Conservation (phyloP, 495 filamentous ascomycete genomes). For the Penicillium taxi region DNA sequence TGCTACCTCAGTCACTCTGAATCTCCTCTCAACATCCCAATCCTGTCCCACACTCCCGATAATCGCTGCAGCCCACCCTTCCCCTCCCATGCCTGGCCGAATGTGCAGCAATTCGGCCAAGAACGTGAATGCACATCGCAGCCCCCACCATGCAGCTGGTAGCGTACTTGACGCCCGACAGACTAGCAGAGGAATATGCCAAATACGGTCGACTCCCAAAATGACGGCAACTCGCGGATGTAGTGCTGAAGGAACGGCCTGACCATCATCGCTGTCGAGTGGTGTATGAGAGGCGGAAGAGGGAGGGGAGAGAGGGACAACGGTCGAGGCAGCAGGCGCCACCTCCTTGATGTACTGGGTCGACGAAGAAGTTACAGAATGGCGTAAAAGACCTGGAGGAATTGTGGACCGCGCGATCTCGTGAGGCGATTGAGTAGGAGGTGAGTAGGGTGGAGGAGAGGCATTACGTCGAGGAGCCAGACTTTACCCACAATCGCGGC, state of each 20-base stretch:
- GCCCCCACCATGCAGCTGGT: conserved; percentile 55
- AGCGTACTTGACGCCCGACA: conserved; percentile 53
- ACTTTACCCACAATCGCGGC: conserved; percentile 31
- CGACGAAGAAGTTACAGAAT: conserved; percentile 5
- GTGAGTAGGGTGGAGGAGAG: conserved; percentile 34
- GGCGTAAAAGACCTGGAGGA: conserved; percentile 11
- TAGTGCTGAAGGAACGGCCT: conserved; percentile 29
- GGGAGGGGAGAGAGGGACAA: conserved; percentile 30
- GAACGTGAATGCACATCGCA: conserved; percentile 53
- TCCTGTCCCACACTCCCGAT: conserved; percentile 39
- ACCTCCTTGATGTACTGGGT: conserved; percentile 23
- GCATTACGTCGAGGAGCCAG: conserved; percentile 42
- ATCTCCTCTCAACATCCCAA: conserved; percentile 48
- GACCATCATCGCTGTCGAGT: conserved; percentile 28
- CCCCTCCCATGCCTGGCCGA: conserved; percentile 37
- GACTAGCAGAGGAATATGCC: conserved; percentile 55
- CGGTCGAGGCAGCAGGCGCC: conserved; percentile 20
- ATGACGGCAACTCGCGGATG: conserved; percentile 60
- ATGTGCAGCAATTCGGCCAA: conserved; percentile 48
- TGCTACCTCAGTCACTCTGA: conserved; percentile 68
- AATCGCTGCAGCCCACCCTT: conserved; percentile 40
- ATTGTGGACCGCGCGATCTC: conserved; percentile 11
- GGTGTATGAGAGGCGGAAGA: conserved; percentile 30
- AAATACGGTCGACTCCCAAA: conserved; percentile 52
- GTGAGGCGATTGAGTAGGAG: conserved; percentile 20